Conservation (phyloP, 306 rosid species). For the Dryas alaskensis region DNA sequence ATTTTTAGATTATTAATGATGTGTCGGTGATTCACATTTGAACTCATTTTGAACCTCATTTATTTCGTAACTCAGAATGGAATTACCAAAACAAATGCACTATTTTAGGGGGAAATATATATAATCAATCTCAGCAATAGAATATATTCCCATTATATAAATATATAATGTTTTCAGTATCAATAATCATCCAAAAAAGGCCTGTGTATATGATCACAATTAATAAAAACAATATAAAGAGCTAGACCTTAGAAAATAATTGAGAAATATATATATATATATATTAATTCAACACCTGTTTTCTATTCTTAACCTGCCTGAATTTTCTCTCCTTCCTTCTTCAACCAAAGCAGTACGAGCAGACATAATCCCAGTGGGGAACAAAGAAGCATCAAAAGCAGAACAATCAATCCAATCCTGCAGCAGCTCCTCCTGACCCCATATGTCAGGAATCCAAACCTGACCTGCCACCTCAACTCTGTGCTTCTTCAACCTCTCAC, state of each 20-base stretch:
- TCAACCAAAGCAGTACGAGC: constrained; percentile 70
- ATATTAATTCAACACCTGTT: constrained; percentile 51
- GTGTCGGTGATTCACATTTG: too few relatives aligned
- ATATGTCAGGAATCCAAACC: constrained; percentile 84
- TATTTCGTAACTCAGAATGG: too few relatives aligned
- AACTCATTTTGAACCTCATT: too few relatives aligned
- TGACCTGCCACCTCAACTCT: constrained; percentile 66
- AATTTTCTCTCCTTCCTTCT: constrained; percentile 50
- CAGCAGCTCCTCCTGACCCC: constrained; percentile 90
- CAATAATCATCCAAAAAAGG: neutral
- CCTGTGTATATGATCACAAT: neutral
- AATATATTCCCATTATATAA: neutral
- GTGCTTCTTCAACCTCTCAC: constrained; percentile 77
- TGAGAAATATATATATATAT: neutral
- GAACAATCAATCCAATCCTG: constrained; percentile 85
- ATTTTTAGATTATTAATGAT: too few relatives aligned
- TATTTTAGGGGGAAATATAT: neutral
- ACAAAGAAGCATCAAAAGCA: constrained; percentile 67
- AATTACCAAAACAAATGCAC: neutral
- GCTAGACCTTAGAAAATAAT: neutral
- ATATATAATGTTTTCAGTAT: neutral
- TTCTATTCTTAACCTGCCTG: constrained; percentile 41
- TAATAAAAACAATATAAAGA: neutral
- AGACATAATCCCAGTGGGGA: constrained; percentile 47
- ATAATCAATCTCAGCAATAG: neutral